Conservation (phyloP, 495 filamentous ascomycete genomes). For the Penicillium mononematosum region DNA sequence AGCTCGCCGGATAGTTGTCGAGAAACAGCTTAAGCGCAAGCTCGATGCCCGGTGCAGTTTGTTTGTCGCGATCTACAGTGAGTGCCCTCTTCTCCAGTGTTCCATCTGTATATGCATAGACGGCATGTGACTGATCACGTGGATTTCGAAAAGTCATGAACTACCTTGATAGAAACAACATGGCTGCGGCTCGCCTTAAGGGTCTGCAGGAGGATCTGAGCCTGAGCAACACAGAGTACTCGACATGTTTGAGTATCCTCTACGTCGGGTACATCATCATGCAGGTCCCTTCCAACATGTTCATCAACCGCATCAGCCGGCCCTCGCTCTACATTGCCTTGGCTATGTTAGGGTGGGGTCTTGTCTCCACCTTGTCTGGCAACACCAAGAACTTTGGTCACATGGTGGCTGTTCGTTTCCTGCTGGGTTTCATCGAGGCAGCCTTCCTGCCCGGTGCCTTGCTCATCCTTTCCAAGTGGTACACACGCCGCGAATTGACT, state of each 20-base stretch:
- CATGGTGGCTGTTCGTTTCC: constrained; percentile 63
- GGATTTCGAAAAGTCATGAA: constrained; percentile 24
- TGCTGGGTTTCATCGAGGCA: constrained; percentile 60
- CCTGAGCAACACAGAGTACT: constrained; percentile 48
- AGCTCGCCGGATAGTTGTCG: constrained; percentile 24
- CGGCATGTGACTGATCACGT: background rate
- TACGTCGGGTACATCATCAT: constrained; percentile 58
- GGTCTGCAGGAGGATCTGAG: constrained; percentile 51
- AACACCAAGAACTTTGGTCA: constrained; percentile 54
- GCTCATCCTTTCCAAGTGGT: constrained; percentile 50
- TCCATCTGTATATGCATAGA: background rate
- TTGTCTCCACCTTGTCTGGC: constrained; percentile 60
- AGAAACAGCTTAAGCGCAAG: constrained; percentile 35
- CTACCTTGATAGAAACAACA: constrained; percentile 53
- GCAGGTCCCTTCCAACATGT: constrained; percentile 40
- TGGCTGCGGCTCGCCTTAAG: constrained; percentile 50
- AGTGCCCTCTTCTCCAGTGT: background rate
- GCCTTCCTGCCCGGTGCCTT: constrained; percentile 45
- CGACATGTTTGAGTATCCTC: constrained; percentile 62
- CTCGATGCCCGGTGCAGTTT: constrained; percentile 34
- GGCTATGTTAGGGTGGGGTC: constrained; percentile 65
- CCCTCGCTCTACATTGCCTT: constrained; percentile 63
- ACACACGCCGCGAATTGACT: constrained; percentile 44
- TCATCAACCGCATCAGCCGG: constrained; percentile 43
- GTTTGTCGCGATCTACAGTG: constrained; percentile 32